Evolutionary conservation across 805 yeast genomes (phyloP).

Genomic region (Komagataella ulmi): DNA sequence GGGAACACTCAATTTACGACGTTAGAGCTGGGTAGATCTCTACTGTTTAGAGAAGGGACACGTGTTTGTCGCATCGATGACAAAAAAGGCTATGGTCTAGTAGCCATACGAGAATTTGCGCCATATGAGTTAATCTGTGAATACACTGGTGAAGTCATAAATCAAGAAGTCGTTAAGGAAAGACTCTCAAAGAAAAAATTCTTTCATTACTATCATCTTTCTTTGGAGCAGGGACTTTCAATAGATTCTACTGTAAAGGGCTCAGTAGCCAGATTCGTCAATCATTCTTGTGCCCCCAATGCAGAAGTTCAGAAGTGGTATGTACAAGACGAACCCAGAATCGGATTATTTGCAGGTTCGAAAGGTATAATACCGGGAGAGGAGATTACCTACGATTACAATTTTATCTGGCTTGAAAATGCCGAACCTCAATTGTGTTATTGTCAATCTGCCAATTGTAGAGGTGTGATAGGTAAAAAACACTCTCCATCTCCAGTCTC

Average conservation of each 20-base stretch:
- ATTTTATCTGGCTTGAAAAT: slow-evolving; percentile 29
- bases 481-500: background rate
- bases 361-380: slow-evolving; percentile 22
- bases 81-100: slow-evolving; percentile 27
- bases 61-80: slow-evolving; percentile 20
- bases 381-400: slow-evolving; percentile 35
- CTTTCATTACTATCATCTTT: slow-evolving; percentile 24
- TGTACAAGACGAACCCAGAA: slow-evolving; percentile 28
- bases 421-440: slow-evolving; percentile 28
- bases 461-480: slow-evolving; percentile 23
- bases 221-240: slow-evolving; percentile 26
- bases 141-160: slow-evolving; percentile 35
- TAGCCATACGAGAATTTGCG: slow-evolving; percentile 21
- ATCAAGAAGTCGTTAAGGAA: slow-evolving; percentile 21
- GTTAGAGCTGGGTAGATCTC: background rate
- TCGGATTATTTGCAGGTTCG: slow-evolving; percentile 31
- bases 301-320: slow-evolving; percentile 35
- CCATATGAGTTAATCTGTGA: slow-evolving; percentile 29
- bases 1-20: background rate
- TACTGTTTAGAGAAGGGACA: slow-evolving; percentile 7
- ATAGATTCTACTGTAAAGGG: slow-evolving; percentile 32
- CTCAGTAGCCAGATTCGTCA: slow-evolving; percentile 34
- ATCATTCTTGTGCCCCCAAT: slow-evolving; percentile 36
- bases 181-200: slow-evolving; percentile 12
- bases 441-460: slow-evolving; percentile 27